Evolutionary conservation across 164 flowering plant genomes (phyloP).

Genomic region (Vitis amurensis): DNA sequence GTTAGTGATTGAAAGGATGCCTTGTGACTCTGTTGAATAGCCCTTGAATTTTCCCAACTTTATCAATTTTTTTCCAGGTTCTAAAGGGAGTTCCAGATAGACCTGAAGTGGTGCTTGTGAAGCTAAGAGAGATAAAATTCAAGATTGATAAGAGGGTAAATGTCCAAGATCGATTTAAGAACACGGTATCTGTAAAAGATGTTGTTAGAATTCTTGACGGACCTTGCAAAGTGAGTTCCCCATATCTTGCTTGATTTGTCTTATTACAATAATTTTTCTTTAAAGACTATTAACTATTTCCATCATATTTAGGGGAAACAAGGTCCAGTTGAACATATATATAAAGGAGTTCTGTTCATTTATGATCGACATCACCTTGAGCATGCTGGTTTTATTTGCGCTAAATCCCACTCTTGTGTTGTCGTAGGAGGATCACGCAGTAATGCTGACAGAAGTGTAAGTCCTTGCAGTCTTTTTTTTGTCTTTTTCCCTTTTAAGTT

Average conservation of each 20-base stretch:
- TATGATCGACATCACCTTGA: conserved; percentile 95
- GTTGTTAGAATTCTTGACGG: conserved; percentile 87
- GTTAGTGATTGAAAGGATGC: conserved; percentile 26
- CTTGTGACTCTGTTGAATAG: background rate
- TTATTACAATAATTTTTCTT: background rate
- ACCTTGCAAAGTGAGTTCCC: conserved; percentile 65
- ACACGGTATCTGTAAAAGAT: conserved; percentile 75
- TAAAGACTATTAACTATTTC: background rate
- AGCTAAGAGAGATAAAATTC: conserved; percentile 84
- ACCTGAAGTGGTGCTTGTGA: conserved; percentile 81
- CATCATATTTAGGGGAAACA: conserved; percentile 70
- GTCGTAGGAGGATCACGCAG: conserved; percentile 85
- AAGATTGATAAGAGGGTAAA: conserved; percentile 67
- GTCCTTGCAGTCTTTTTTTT: conserved; percentile 7
- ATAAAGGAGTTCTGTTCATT: conserved; percentile 76
- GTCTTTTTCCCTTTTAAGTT: background rate
- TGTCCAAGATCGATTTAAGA: conserved; percentile 72
- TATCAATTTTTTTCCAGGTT: conserved; percentile 41
- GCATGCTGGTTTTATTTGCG: conserved; percentile 98
- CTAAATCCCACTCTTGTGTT: conserved; percentile 72
- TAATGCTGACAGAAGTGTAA: conserved; percentile 73
- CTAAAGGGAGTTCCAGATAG: conserved; percentile 93
- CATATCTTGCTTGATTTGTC: background rate
- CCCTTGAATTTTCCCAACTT: background rate
- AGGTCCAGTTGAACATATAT: conserved; percentile 96